Base-by-base conservation (phyloP, 257 asterid species). In the Nicotiana attenuata region DNA sequence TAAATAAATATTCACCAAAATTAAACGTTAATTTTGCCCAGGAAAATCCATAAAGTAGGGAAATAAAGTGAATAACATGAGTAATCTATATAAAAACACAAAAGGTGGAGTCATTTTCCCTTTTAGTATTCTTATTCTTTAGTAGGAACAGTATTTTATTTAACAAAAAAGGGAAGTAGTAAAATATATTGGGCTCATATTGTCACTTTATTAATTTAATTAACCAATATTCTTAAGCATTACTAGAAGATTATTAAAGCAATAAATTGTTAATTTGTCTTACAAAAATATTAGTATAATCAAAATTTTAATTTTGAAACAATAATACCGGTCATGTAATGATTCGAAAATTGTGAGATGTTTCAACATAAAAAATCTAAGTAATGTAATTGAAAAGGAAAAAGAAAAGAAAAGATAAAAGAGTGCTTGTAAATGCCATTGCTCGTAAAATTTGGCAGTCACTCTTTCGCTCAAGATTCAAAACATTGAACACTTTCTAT, bases 291-390 rank as follows among this genome's bases (percentile, higher is more conserved):
- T 0, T 56, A 33, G 7, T 33, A 33, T 17, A 15, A 17, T 56
- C 24, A 19, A 56, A 7, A 19, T 20, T 7, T 17, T 5, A 56
- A 31, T 1, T 19, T 41, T n/a, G 3, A 69, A 41, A 41, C n/a
- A 38, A 38, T 11, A 69, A 19, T 11, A 38, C 1, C 1, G 33
- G 20, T 69, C 33, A 69, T 38, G 5, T 11, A 69, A 11, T 69
- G 77, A 1, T 20, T n/a, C 2, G 11, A 11, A 86, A 88, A 57
- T 65, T 87, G 82, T 86, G 79, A 53, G 59, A 80, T 2, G 55
- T 47, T 83, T 55, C 86, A 11, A 79, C 83, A 41, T 29, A 2
- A 38, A 31, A 65, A 29, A 8, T 5, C 17, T 55, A 35, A 68
- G 56, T 35, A 53, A 35, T 53, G 29, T 67, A 17, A 68, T 35